phyloP scores from a whole-genome alignment of 768 basidiomycete genomes.

The Multifurca ochricompacta region DNA sequence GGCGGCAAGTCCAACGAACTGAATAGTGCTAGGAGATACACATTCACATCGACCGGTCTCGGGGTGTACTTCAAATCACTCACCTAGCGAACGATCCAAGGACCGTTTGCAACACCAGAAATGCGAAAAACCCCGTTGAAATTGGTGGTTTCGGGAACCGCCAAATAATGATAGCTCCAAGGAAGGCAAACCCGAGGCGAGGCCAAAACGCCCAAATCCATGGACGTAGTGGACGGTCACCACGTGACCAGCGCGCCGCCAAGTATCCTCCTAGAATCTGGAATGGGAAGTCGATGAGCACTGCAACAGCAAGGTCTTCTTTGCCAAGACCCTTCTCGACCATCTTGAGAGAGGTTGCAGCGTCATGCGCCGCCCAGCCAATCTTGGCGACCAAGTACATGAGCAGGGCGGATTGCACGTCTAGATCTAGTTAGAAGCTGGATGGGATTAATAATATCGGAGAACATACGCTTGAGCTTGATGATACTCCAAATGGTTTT shows the following conservation, averaged over 20 bases:
- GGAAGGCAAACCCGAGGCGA: conserved; percentile 61
- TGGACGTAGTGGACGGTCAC: conserved; percentile 68
- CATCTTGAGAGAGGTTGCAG: conserved; percentile 84
- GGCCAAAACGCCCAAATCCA: conserved; percentile 94
- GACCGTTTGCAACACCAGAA: conserved; percentile 77
- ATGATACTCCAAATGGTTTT: conserved; percentile 93
- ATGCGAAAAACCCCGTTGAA: conserved; percentile 65
- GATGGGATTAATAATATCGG: background rate
- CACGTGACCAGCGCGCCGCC: conserved; percentile 85
- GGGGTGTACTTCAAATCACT: conserved; percentile 25
- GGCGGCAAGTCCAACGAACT: conserved; percentile 98
- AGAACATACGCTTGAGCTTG: conserved; percentile 73
- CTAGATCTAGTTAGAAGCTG: conserved; percentile 34
- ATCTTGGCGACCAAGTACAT: conserved; percentile 90
- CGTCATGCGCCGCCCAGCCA: conserved; percentile 91
- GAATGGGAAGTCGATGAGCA: conserved; percentile 95
- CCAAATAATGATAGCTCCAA: conserved; percentile 71
- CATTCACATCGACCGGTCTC: conserved; percentile 4
- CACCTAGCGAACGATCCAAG: conserved; percentile 79
- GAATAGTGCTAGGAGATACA: conserved; percentile 64
- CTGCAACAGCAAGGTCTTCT: conserved; percentile 93
- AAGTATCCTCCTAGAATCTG: conserved; percentile 94
- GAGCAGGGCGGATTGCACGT: conserved; percentile 80
- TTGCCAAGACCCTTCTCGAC: conserved; percentile 94
- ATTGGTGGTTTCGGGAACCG: conserved; percentile 78